Conservation (phyloP, 2,329 filamentous ascomycete species). For the Neonectria magnoliae region DNA sequence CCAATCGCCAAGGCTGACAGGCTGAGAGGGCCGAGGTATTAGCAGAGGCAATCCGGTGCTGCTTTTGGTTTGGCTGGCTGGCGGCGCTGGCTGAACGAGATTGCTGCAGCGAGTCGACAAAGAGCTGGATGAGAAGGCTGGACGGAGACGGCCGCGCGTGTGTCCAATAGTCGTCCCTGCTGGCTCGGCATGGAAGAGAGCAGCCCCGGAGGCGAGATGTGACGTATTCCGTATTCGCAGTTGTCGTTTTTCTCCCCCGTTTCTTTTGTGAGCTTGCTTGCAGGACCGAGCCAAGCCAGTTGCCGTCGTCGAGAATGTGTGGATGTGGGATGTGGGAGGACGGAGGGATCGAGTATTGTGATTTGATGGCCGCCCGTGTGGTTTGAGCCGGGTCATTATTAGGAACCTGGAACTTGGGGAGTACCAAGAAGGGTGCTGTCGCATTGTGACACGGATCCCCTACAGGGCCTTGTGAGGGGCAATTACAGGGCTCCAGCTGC, state of each 20-base stretch:
- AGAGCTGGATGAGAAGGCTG: constrained; percentile 2
- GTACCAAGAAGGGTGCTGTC: not conserved
- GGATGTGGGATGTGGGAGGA: constrained; percentile 21
- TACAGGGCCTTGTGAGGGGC: not conserved
- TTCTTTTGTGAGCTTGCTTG: not conserved
- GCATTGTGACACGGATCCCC: not conserved
- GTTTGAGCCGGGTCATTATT: not conserved
- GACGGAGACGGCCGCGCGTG: constrained; percentile 3
- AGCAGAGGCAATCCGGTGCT: not conserved
- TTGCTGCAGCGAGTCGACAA: not conserved
- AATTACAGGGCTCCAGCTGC: not conserved
- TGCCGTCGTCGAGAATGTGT: constrained; percentile 9
- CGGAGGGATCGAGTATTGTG: constrained; percentile 4
- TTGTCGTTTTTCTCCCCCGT: not conserved
- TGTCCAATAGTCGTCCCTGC: constrained; percentile 8
- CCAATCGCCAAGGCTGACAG: constrained; percentile 15
- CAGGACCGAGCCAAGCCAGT: not conserved
- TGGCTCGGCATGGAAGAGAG: not conserved
- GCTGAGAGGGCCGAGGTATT: constrained; percentile 1
- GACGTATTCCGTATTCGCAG: not conserved
- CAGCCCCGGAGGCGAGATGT: not conserved
- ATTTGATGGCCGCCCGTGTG: constrained; percentile 4
- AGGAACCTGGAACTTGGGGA: no score
- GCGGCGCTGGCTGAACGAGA: constrained; percentile 5
- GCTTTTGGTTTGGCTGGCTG: constrained; percentile 11